These are phyloP conservation scores for Nemania bipapillata DNA, from an alignment of 2,329 filamentous ascomycete species.

Conservation along the genomic window DNA sequence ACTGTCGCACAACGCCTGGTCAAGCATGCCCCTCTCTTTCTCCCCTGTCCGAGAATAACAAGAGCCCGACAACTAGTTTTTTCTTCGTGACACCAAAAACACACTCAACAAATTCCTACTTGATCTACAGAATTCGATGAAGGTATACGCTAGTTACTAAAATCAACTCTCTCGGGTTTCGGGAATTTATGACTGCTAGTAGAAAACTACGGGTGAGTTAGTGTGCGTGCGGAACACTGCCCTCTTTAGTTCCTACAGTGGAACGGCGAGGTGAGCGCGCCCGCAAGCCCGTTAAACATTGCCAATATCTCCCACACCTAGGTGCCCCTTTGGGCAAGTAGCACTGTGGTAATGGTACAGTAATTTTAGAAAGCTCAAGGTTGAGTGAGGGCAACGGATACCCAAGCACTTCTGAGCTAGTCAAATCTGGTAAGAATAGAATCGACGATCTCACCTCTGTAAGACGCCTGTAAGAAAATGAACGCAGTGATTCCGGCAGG, in stretches of 20 bases:
- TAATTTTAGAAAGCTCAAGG: slow-evolving; percentile 23
- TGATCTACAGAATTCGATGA: slow-evolving; percentile 4
- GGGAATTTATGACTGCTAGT: slow-evolving; percentile 4
- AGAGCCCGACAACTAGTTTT: background rate
- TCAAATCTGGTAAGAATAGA: slow-evolving; percentile 16
- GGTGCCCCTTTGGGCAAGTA: background rate
- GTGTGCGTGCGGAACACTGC: slow-evolving; percentile 20
- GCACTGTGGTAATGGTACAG: background rate
- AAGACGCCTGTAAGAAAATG: slow-evolving; percentile 5
- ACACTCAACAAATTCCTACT: background rate
- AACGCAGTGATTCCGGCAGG: slow-evolving; percentile 12
- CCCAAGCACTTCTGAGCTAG: slow-evolving; percentile 4
- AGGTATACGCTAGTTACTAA: slow-evolving; percentile 11
- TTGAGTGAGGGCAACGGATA: slow-evolving; percentile 2
- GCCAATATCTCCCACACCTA: background rate
- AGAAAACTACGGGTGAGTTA: slow-evolving; percentile 8
- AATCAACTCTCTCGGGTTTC: slow-evolving; percentile 15
- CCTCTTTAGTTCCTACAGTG: slow-evolving; percentile 4
- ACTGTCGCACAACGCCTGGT: background rate
- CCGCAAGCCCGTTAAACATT: slow-evolving; percentile 4
- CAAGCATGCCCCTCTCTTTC: background rate
- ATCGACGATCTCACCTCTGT: slow-evolving; percentile 23
- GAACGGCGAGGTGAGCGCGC: slow-evolving; percentile 6
- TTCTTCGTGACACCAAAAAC: background rate
- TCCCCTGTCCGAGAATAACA: background rate